Evolutionary conservation across 2,329 filamentous ascomycete species (phyloP).

Genomic region (Pezicula carpinea): DNA sequence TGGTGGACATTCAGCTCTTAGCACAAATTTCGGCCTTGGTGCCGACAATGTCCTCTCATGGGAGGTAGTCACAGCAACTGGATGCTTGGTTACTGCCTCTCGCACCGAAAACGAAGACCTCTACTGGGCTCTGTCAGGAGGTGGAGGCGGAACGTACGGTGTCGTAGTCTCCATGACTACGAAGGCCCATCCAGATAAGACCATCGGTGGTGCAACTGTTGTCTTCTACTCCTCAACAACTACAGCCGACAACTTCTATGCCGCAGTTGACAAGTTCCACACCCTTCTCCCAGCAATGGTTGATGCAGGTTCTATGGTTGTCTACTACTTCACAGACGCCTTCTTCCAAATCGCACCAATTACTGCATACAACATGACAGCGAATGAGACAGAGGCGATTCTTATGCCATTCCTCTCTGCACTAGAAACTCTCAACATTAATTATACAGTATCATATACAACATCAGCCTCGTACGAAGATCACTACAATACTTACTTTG

Average conservation of each 20-base stretch:
- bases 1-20: conserved; percentile 52
- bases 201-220: conserved; percentile 39
- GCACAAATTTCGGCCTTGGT: conserved; percentile 49
- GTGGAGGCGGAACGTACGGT: conserved; percentile 55
- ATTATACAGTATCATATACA: conserved; percentile 22
- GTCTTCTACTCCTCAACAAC: conserved; percentile 33
- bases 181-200: conserved; percentile 41
- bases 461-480: conserved; percentile 23
- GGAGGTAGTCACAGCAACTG: conserved; percentile 49
- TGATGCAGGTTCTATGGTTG: conserved; percentile 43
- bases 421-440: conserved; percentile 33
- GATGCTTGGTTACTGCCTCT: conserved; percentile 43
- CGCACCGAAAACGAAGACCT: conserved; percentile 46
- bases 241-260: conserved; percentile 40
- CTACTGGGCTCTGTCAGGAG: conserved; percentile 59
- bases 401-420: conserved; percentile 40
- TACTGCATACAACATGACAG: conserved; percentile 42
- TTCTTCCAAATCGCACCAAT: conserved; percentile 43
- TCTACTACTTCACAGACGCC: conserved; percentile 43
- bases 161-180: conserved; percentile 52
- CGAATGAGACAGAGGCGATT: conserved; percentile 37
- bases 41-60: conserved; percentile 55
- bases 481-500: conserved; percentile 27
- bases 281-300: conserved; percentile 39
- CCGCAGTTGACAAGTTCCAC: conserved; percentile 42